phyloP scores from a whole-genome alignment of 2,329 filamentous ascomycete species.

The Claviceps arundinis region DNA sequence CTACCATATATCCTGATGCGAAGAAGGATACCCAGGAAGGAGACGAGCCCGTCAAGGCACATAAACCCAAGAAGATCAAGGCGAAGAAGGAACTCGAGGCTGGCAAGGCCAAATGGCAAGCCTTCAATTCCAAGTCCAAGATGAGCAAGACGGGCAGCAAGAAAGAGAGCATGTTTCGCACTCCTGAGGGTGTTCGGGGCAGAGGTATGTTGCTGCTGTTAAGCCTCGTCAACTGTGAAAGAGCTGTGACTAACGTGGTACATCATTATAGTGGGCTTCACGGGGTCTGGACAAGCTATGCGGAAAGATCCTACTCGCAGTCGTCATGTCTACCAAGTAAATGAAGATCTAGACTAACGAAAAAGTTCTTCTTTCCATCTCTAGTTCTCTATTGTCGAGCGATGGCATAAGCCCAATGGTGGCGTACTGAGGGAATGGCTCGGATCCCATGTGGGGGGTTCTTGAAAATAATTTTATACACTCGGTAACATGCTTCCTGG shows the following conservation, averaged over 20 bases:
- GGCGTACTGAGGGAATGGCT: slow-evolving; percentile 9
- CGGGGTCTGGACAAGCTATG: slow-evolving; percentile 90
- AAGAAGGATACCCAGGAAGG: slow-evolving; percentile 48
- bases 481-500: slow-evolving; percentile 21
- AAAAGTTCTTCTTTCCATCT: neutral
- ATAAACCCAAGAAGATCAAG: slow-evolving; percentile 79
- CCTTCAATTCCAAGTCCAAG: slow-evolving; percentile 72
- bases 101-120: slow-evolving; percentile 88
- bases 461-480: slow-evolving; percentile 11
- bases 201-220: slow-evolving; percentile 48
- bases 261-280: slow-evolving; percentile 65
- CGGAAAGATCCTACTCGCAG: slow-evolving; percentile 75
- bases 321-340: slow-evolving; percentile 73
- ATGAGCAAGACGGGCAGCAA: slow-evolving; percentile 56
- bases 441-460: slow-evolving; percentile 11
- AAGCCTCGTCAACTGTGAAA: neutral
- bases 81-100: slow-evolving; percentile 84
- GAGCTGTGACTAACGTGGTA: slow-evolving; percentile 10
- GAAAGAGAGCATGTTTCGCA: slow-evolving; percentile 96
- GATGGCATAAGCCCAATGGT: neutral
- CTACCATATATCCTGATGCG: slow-evolving; percentile 47
- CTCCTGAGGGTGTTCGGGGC: slow-evolving; percentile 71
- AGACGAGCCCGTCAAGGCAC: slow-evolving; percentile 55
- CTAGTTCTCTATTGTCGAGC: slow-evolving; percentile 2
- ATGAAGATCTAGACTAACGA: slow-evolving; percentile 56